phyloP scores from a whole-genome alignment of 768 basidiomycete species.

The Tephrocybe sp. region DNA sequence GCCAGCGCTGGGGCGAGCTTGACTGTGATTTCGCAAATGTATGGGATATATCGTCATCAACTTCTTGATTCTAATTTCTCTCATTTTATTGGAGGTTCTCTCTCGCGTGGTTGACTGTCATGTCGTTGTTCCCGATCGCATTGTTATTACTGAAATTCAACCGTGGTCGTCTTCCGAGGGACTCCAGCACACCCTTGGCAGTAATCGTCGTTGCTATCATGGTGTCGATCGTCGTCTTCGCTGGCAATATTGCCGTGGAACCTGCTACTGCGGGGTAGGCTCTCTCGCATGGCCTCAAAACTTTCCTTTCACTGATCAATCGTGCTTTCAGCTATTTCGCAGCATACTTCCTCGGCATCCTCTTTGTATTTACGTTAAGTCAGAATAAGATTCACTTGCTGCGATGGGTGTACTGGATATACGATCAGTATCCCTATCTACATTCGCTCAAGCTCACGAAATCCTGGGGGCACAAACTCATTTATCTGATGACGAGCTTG shows the following conservation, averaged over 20 bases:
- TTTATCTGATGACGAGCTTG: slow-evolving; percentile 42
- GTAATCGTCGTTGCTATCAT: slow-evolving; percentile 41
- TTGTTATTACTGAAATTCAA: slow-evolving; percentile 64
- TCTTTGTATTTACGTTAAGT: slow-evolving; percentile 44
- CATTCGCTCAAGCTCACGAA: slow-evolving; percentile 39
- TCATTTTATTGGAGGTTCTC: slow-evolving; percentile 48
- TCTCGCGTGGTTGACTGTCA: slow-evolving; percentile 64
- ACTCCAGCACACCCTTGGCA: slow-evolving; percentile 36
- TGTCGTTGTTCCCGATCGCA: slow-evolving; percentile 63
- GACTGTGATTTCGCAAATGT: slow-evolving; percentile 60
- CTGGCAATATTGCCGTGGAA: slow-evolving; percentile 61
- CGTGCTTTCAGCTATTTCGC: slow-evolving; percentile 51
- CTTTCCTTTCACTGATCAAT: not conserved
- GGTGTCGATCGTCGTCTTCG: slow-evolving; percentile 44
- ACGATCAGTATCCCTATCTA: slow-evolving; percentile 56
- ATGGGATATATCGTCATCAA: slow-evolving; percentile 15
- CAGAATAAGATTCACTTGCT: slow-evolving; percentile 57
- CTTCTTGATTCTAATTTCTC: not conserved
- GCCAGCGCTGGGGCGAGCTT: slow-evolving; percentile 55
- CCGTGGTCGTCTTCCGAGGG: slow-evolving; percentile 54
- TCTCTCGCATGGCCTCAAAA: too few species aligned
- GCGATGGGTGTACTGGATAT: slow-evolving; percentile 58
- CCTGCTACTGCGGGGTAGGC: slow-evolving; percentile 56
- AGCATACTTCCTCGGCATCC: slow-evolving; percentile 56
- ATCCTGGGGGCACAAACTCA: slow-evolving; percentile 43